Percentiles rank a stretch among this genome's conserved stretches.
Conservation (phyloP, 305 asterid genomes). For the Solanum hybrid region DNA sequence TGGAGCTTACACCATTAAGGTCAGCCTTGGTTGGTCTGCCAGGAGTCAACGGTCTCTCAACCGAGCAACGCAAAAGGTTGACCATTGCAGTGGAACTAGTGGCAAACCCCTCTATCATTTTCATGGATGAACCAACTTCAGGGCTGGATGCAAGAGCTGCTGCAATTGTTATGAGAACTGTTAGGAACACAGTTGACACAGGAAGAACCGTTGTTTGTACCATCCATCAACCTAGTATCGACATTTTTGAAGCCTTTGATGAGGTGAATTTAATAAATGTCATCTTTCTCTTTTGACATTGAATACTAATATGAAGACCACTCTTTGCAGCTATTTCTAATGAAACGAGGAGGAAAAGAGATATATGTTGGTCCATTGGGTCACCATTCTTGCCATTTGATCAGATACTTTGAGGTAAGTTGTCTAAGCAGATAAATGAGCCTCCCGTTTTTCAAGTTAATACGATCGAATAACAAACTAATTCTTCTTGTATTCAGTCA, state of each 20-base stretch:
- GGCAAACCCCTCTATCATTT: constrained; percentile 53
- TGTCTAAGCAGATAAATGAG: neutral
- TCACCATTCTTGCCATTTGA: neutral
- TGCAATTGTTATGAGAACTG: constrained; percentile 31
- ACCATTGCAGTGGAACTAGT: constrained; percentile 59
- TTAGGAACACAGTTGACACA: neutral
- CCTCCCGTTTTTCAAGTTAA: neutral
- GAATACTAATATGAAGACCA: neutral
- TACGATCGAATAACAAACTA: neutral
- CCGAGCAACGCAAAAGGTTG: constrained; percentile 56
- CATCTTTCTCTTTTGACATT: neutral
- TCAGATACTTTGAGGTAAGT: neutral
- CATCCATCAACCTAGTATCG: constrained; percentile 12
- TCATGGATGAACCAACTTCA: constrained; percentile 57
- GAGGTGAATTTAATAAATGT: constrained; percentile 6
- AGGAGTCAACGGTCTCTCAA: constrained; percentile 48
- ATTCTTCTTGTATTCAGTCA: neutral
- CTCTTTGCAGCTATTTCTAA: neutral
- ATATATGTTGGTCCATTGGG: neutral
- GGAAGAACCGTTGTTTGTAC: neutral
- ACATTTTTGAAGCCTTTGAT: constrained; percentile 30
- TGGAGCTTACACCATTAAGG: constrained; percentile 36
- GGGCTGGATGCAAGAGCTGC: constrained; percentile 60
- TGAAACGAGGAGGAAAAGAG: neutral
- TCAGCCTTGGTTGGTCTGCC: constrained; percentile 4